Percentiles rank a stretch among this genome's conserved stretches.
Evolutionary conservation across 768 basidiomycete genomes (phyloP).

Genomic region (Agaricus blazei): DNA sequence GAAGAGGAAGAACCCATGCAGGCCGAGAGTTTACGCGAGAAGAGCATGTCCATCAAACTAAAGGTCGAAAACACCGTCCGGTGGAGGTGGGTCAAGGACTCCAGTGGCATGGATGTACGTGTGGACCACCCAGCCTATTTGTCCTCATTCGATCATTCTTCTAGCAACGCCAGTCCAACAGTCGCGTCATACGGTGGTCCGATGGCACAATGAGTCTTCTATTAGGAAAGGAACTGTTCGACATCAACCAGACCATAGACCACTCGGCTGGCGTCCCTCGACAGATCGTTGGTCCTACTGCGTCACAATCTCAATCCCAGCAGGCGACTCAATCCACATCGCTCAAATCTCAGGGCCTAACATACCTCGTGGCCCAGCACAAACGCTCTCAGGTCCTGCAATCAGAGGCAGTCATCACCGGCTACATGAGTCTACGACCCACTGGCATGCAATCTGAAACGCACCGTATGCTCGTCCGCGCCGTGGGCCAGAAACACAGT

Average conservation of each 20-base stretch:
- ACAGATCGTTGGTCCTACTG: slow-evolving; percentile 44
- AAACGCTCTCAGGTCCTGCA: slow-evolving; percentile 84
- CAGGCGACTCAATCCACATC: slow-evolving; percentile 27
- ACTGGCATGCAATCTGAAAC: slow-evolving; percentile 89
- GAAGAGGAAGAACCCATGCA: slow-evolving; percentile 64
- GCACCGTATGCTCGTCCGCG: slow-evolving; percentile 82
- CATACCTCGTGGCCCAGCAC: slow-evolving; percentile 88
- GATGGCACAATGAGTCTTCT: slow-evolving; percentile 90
- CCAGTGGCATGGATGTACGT: slow-evolving; percentile 71
- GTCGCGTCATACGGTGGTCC: slow-evolving; percentile 91
- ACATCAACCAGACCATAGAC: slow-evolving; percentile 77
- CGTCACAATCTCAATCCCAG: slow-evolving; percentile 37
- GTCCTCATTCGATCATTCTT: slow-evolving; percentile 2
- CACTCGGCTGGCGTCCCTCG: slow-evolving; percentile 65
- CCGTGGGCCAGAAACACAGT: slow-evolving; percentile 81
- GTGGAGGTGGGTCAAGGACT: slow-evolving; percentile 90
- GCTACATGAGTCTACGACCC: slow-evolving; percentile 79
- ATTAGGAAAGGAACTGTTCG: slow-evolving; percentile 91
- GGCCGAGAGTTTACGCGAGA: slow-evolving; percentile 62
- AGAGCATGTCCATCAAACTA: slow-evolving; percentile 79
- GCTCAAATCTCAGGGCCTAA: slow-evolving; percentile 65
- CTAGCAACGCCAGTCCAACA: slow-evolving; percentile 84
- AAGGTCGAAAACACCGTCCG: slow-evolving; percentile 92
- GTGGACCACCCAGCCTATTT: background rate
- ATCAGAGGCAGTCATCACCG: slow-evolving; percentile 77